Evolutionary conservation across 495 filamentous ascomycete species (phyloP).

Genomic region (Apodospora peruviana): DNA sequence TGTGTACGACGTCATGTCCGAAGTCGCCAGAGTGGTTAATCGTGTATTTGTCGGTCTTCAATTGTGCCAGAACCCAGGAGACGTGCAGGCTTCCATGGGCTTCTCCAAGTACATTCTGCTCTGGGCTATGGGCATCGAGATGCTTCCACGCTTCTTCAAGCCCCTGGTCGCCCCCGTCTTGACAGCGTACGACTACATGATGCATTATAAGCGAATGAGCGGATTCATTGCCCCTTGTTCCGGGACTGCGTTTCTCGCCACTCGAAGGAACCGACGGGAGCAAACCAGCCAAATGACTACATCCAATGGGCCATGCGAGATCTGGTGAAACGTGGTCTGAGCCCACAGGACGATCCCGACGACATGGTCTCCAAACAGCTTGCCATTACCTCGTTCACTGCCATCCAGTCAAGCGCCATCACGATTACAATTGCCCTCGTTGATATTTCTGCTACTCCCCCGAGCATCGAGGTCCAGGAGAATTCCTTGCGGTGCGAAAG

Average conservation of each 20-base stretch:
- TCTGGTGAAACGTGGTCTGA: constrained; percentile 19
- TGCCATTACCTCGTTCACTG: constrained; percentile 35
- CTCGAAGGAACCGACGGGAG: too few relatives aligned
- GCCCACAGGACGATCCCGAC: constrained; percentile 9
- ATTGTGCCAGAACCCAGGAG: constrained; percentile 39
- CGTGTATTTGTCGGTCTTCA: constrained; percentile 40
- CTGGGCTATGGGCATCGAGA: constrained; percentile 26
- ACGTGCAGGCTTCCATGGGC: constrained; percentile 29
- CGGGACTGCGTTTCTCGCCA: constrained; percentile 13
- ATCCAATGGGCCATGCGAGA: constrained; percentile 32
- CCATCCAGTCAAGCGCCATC: constrained; percentile 43
- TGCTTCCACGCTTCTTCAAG: constrained; percentile 32
- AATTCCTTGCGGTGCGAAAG: constrained; percentile 30
- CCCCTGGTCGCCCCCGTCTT: constrained; percentile 27
- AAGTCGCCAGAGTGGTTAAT: constrained; percentile 35
- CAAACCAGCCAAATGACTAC: constrained; percentile 25
- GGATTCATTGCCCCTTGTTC: constrained; percentile 28
- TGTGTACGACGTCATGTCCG: constrained; percentile 33
- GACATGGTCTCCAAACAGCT: constrained; percentile 29
- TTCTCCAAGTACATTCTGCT: constrained; percentile 35
- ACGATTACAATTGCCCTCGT: constrained; percentile 36
- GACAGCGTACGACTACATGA: constrained; percentile 23
- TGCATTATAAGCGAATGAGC: constrained; percentile 18
- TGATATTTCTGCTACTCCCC: constrained; percentile 24
- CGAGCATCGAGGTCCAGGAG: constrained; percentile 13